Evolutionary conservation across 306 rosid genomes (phyloP).

Genomic region (Inga leiocalycina): DNA sequence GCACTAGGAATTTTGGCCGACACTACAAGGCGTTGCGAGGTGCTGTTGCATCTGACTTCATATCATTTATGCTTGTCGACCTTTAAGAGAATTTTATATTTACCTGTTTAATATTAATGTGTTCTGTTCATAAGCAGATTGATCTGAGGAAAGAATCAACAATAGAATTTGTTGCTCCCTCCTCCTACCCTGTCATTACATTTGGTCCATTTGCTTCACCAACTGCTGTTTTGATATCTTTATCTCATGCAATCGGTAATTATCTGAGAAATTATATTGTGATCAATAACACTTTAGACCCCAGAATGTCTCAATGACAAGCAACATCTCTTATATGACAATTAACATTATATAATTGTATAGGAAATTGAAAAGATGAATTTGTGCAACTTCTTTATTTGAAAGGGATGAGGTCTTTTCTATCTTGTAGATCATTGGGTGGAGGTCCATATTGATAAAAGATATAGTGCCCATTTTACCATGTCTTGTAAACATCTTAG

Average conservation of each 20-base stretch:
- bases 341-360: not conserved
- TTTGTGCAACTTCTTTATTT: not conserved
- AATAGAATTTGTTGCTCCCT: constrained; percentile 63
- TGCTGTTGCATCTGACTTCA: constrained; percentile 39
- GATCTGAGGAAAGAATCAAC: constrained; percentile 78
- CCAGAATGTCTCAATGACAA: not conserved
- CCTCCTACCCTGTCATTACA: constrained; percentile 79
- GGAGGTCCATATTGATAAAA: constrained; percentile 24
- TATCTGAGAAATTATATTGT: constrained; percentile 15
- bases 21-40: constrained; percentile 93
- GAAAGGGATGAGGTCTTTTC: not conserved
- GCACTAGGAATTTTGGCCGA: constrained; percentile 90
- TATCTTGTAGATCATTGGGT: constrained; percentile 3
- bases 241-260: constrained; percentile 87
- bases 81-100: constrained; percentile 19
- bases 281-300: not conserved
- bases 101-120: constrained; percentile 26
- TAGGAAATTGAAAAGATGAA: constrained; percentile 1
- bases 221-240: constrained; percentile 62
- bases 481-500: not conserved
- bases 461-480: not conserved
- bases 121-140: constrained; percentile 61
- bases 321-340: constrained; percentile 3
- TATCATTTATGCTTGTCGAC: constrained; percentile 29
- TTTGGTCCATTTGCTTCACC: constrained; percentile 95